Evolutionary conservation across 768 basidiomycete genomes (phyloP), one percentile per base, ranked within the genome.

Genomic region (Suillus cothurnatus): DNA sequence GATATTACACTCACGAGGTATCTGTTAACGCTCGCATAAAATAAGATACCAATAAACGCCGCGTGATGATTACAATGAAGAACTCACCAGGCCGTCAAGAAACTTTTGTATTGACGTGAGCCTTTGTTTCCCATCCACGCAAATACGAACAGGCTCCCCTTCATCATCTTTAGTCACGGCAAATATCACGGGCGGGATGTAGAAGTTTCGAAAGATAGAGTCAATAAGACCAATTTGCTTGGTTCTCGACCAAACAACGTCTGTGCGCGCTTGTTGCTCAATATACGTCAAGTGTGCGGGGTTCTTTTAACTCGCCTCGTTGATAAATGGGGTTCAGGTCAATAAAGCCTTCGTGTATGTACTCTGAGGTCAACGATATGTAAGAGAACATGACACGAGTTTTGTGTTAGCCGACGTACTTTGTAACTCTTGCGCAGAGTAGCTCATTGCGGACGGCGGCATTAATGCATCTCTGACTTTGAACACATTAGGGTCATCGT

Each of bases 251-350:
- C 93, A 94, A 3, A 94, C 92, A 23, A 94, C 81, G 63, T 90
- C 92, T 93, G 52, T 21, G 60, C 9, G 26, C 32, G 59, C 17
- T 26, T 28, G 34, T 55, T 45, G 61, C 28, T 62, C 2, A 58
- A 60, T 63, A 59, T 9, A 3, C 28, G 36, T 39, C 21, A 28
- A 31, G 15, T 11, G 39, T 23, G 39, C 63, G 1, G 21, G 3
- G 9, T 31, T 2, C 1, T 52, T 19, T 28, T 43, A 2, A 70
- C 80, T 63, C 62, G 87, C 90, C 91, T 82, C 91, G 80, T 72
- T 92, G 91, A 72, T 92, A 92, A 23, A 85, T 77, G 0, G 92
- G 91, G 61, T 86, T 84, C 31, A 93, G 76, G 72, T 93, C 89
- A 61, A 93, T 89, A 0, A 75, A 76, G 6, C 90, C 89, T 41